Base-by-base conservation (phyloP, 2,329 filamentous ascomycete species). In the Venturia pyrina region DNA sequence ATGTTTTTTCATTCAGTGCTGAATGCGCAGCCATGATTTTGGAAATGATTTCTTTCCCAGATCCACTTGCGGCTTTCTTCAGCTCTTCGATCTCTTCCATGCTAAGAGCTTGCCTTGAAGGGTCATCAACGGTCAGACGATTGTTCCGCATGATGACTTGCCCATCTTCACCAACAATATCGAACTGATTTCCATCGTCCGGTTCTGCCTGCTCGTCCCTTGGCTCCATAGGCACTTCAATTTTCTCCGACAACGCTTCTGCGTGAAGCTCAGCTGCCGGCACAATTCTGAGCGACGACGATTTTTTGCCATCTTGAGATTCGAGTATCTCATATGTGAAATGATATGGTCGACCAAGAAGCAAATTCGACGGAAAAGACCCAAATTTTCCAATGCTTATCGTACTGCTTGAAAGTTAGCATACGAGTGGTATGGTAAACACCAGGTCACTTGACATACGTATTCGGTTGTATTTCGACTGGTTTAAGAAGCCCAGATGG, bases 351-450 rank as follows among this genome's bases (percentile, higher is more conserved):
- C 95, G 88, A n/a, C 91, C 89, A 68, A 99, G 85, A 59, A 99
- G 86, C 41, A 95, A 84, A 74, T 98, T 97, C 64, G 90, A 87
- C 19, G 91, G 89, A 74, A 99, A 97, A 1, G 87, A 86, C 69
- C 95, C 95, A 75, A 95, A 96, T 84, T 97, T 98, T 66, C 92
- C 92, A 43, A 98, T 82, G 1, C 90, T 91, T 69, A 98, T 89
- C 57, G 86, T 90, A 50, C 93, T 97, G 70, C 71, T 48, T 68
- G 66, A 50, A 53, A 50, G 50, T 65, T 43, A 43, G 63, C 41
- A 17, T 8, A 10, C 65, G 50, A 34, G 53, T 66, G 41, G 41
- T 17, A 43, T 15, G 15, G 15, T 15, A 13, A 43, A 70, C 67
- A 72, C 70, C 70, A 59, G 67, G 67, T 66, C 66, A 71, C 71